Evolutionary conservation across 2,329 filamentous ascomycete species (phyloP), one percentile per base, ranked within the genome.

Genomic region (Penicillium janthinellum): DNA sequence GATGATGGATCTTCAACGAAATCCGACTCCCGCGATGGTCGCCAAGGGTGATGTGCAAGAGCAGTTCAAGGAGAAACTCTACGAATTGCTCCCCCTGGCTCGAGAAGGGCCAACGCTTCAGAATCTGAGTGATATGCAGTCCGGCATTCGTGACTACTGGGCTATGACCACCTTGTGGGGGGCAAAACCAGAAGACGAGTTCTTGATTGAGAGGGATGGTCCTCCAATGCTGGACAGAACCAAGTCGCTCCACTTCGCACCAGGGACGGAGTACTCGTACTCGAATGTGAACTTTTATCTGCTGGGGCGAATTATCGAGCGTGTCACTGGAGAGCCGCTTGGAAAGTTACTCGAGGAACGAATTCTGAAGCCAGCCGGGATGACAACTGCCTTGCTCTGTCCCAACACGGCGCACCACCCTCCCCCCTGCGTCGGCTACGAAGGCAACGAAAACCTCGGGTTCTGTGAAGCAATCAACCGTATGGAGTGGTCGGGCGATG

Each of bases 401-500:
- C 67, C 77, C 0, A 71, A 80, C 59, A 79, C 75, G 2, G 65
- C 70, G 1, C 61, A 70, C 2, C 73, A 74, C 5, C 79, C 79
- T 4, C 61, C 71, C 0, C 78, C 78, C 0, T 75, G 76, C 52
- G 70, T 79, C 2, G 79, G 79, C 8, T 80, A 81, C 59, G 79
- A 81, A 62, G 78, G 78, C 3, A 68, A 69, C 15, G 77, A 78
- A 57, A 54, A 71, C 14, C 54, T 60, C 8, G 79, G 79, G 0
- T 81, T 72, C 53, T 61, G 71, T 3, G 67, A 72, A 1, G 77
- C 73, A 3, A 55, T 69, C 12, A 81, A 81, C 55, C 70, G 70
- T 0, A 81, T 81, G 50, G 77, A 81, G 59, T 81, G 79, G 79
- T 73, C 78, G 17, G 79, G 78, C 3, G 79, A 81, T 67, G 79